Conservation (phyloP, 495 filamentous ascomycete genomes). For the Penicillium flavigenum region DNA sequence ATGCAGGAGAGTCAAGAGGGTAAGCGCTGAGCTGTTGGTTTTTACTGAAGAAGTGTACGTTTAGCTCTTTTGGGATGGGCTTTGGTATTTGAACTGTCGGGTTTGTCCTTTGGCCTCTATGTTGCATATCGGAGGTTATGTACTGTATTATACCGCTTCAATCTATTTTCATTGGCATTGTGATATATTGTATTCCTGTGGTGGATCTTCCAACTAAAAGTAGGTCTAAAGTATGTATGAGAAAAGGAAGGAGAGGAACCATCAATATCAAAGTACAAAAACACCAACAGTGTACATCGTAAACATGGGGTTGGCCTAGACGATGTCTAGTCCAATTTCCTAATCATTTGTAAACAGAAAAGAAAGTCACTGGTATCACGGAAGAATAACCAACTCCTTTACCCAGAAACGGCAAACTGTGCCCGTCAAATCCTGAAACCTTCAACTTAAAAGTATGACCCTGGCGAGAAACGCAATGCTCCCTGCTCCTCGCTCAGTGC, state of each 20-base stretch:
- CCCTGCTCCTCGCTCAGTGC: slow-evolving; percentile 6
- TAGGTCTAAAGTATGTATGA: slow-evolving; percentile 22
- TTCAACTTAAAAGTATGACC: slow-evolving; percentile 10
- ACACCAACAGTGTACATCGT: slow-evolving; percentile 19
- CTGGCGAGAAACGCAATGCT: slow-evolving; percentile 9
- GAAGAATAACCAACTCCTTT: slow-evolving; percentile 35
- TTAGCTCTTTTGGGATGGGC: slow-evolving; percentile 5
- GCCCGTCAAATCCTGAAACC: slow-evolving; percentile 18
- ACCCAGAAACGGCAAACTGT: slow-evolving; percentile 23
- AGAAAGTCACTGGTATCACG: slow-evolving; percentile 33
- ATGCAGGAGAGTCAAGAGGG: not conserved
- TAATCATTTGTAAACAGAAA: slow-evolving; percentile 25
- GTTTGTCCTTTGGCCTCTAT: slow-evolving; percentile 15
- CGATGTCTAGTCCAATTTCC: slow-evolving; percentile 11
- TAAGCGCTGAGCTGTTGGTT: not conserved
- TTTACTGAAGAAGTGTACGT: not conserved
- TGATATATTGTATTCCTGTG: slow-evolving; percentile 4
- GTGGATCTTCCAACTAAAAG: not conserved
- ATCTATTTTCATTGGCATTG: slow-evolving; percentile 11
- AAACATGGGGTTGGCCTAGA: slow-evolving; percentile 11
- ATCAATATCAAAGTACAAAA: slow-evolving; percentile 11
- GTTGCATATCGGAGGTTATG: slow-evolving; percentile 25
- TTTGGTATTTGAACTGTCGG: slow-evolving; percentile 1
- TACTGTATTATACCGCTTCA: slow-evolving; percentile 29
- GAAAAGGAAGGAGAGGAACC: slow-evolving; percentile 8